Evolutionary conservation across 768 basidiomycete species (phyloP), one percentile per base, ranked within the genome.

Genomic region (Amanita muscaria): DNA sequence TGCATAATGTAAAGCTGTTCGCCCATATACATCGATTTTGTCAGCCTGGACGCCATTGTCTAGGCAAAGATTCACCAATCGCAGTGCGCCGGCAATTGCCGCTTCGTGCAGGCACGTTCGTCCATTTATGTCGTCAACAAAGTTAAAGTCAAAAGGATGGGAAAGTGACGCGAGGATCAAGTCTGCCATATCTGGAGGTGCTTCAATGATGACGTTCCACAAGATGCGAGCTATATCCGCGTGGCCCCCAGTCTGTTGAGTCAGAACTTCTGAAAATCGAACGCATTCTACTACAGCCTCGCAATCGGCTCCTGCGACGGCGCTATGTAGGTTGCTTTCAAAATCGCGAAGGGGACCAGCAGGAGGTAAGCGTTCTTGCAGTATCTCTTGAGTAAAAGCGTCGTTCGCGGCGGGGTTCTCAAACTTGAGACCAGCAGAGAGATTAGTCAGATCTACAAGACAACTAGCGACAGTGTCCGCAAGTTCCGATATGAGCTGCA

Each of bases 71-170:
- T 79, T 64, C 47, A 90, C 88, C 39, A 98, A 76, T 10, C 82
- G 74, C 16, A 80, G 64, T 10, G 77, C 72, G 2, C 96, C 94
- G 10, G 83, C 80, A 40, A 91, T 89, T 12, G 92, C 84, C 2
- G 93, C 89, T 59, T 92, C 89, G 56, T 98, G 96, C 16, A 98
- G 74, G 52, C 88, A 90, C 3, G 87, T 93, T 27, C 96, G 79
- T 32, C 86, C 88, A 59, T 97, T 98, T 68, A 99, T 99, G 53
- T 97, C 92, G 59, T 98, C 96, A 37, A 97, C 73, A 58, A 90
- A 97, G 37, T 73, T 70, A 59, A 90, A 98, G 62, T 97, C 88
- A 59, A 97, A 89, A 0, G 83, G 79, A 11, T 64, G 66, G 19
- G 70, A 68, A 15, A 84, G 64, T 12, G 83, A 77, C 24, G 79